These are phyloP conservation scores for Geotrichum restrictum DNA, from an alignment of 1,139 yeast species.

Conservation along the genomic window DNA sequence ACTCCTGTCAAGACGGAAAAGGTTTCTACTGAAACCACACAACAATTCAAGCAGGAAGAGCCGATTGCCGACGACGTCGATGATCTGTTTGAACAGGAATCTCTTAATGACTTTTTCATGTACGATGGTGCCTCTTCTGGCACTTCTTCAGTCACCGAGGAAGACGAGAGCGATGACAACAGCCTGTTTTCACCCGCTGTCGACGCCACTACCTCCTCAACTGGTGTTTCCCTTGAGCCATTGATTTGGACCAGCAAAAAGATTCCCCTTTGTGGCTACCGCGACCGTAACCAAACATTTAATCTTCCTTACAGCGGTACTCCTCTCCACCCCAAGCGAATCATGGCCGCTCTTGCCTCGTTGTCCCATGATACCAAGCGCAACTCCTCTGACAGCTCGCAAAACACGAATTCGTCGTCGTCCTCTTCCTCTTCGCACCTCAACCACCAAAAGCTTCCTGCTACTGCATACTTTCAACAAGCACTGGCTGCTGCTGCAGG, in stretches of 20 bases:
- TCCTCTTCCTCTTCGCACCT: neutral
- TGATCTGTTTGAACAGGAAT: constrained; percentile 10
- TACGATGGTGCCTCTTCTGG: constrained; percentile 25
- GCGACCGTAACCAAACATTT: constrained; percentile 24
- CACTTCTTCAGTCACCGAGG: constrained; percentile 20
- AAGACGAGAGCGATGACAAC: constrained; percentile 18
- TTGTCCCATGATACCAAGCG: constrained; percentile 5
- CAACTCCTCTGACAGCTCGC: neutral
- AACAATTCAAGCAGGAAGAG: constrained; percentile 1
- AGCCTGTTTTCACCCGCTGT: neutral
- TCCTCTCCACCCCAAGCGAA: constrained; percentile 10
- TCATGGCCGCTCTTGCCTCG: constrained; percentile 18
- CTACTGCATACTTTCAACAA: constrained; percentile 30
- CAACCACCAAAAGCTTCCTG: constrained; percentile 3
- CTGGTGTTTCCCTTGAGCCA: constrained; percentile 3
- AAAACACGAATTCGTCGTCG: neutral
- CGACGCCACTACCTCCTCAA: neutral
- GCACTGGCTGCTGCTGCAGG: constrained; percentile 33
- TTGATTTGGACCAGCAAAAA: constrained; percentile 22
- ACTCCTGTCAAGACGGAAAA: neutral
- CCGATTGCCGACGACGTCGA: constrained; percentile 2
- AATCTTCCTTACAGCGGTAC: constrained; percentile 14
- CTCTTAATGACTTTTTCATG: constrained; percentile 21
- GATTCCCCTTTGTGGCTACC: constrained; percentile 31
- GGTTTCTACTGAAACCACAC: neutral